Base-by-base conservation (phyloP, 2,329 filamentous ascomycete species). In the Aspergillus japonicus region DNA sequence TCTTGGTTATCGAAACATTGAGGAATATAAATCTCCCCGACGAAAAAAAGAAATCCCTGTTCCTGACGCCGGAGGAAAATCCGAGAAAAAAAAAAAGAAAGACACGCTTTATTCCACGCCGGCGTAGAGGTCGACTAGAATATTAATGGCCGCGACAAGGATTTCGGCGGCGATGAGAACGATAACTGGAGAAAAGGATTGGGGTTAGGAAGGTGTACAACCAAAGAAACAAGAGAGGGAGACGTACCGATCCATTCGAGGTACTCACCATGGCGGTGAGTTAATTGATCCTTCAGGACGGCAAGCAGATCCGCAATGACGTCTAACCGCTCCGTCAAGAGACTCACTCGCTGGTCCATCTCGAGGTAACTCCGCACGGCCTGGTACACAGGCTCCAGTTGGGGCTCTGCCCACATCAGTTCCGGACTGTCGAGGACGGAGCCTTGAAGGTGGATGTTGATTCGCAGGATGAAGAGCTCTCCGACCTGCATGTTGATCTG, bases 401-500 rank as follows among this genome's bases (percentile, higher is more conserved):
- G 93, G 8, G 95, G 95, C 77, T 99, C 95, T 33, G 94, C 91
- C 95, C 95, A 99, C 84, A 99, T 98, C 47, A 99, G 84, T 78
- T 99, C 95, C 0, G 95, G 95, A 10, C 93, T 96, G 75, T 99
- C 95, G 44, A 99, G 88, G 5, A 99, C 93, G 31, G 91, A 96
- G 35, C 95, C 95, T 75, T 98, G 96, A 54, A 99, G 84, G 78
- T 99, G 96, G 71, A 99, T 98, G 75, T 95, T 97, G 80, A 99
- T 98, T 61, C 95, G 87, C 33, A 99, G 81, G 72, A 99, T 98
- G 77, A 99, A 99, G 56, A 99, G 86, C 79, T 99, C 93, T 74
- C 95, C 95, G 62, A 99, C 97, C 78, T 98, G 93, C 93, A 98
- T 98, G 81, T 98, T 98, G 82, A 99, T 97, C 74, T 98, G 88